Evolutionary conservation across 2,329 filamentous ascomycete species (phyloP), one percentile per base, ranked within the genome.

Genomic region (Pseudogymnoascus sp.): DNA sequence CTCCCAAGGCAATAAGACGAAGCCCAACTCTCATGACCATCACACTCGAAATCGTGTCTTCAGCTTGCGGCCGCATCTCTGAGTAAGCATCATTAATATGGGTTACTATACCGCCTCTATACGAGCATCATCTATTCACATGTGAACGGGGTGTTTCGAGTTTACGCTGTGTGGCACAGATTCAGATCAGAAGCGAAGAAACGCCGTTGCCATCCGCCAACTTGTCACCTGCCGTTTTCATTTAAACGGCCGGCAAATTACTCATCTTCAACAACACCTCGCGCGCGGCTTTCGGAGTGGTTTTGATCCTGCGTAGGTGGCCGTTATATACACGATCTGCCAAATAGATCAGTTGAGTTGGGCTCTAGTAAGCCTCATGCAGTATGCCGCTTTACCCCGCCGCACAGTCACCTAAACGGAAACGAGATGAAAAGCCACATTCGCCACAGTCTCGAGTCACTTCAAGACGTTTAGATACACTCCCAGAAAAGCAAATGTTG

Each of bases 351-450:
- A 33, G 48, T 33, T 33, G 48, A 4, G 48, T 55, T 55, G 48
- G 48, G 29, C 48, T 12, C 48, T 12, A 52, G 48, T 55, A 55
- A 55, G 48, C 48, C 48, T 35, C 48, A 55, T 55, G 48, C 48
- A 55, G 48, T 33, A 55, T 55, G 48, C 29, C 29, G 48, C 48
- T 27, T 55, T 55, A 55, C 48, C 48, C 48, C 29, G 48, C 48
- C 48, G 48, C 48, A 55, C 48, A n/a, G 48, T 55, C 48, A 55
- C 48, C 48, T 33, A 55, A 55, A 55, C 48, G 48, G 48, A 55
- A 55, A 55, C 48, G 48, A 55, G 29, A 55, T 55, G 48, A 55
- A 35, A 55, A 55, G 48, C 48, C 48, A 35, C 48, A 55, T 55
- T 55, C 48, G 29, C 48, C 48, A 55, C 48, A 55, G 48, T 29